Conservation (phyloP, 2,329 filamentous ascomycete species). For the Cladophialophora yegresii region DNA sequence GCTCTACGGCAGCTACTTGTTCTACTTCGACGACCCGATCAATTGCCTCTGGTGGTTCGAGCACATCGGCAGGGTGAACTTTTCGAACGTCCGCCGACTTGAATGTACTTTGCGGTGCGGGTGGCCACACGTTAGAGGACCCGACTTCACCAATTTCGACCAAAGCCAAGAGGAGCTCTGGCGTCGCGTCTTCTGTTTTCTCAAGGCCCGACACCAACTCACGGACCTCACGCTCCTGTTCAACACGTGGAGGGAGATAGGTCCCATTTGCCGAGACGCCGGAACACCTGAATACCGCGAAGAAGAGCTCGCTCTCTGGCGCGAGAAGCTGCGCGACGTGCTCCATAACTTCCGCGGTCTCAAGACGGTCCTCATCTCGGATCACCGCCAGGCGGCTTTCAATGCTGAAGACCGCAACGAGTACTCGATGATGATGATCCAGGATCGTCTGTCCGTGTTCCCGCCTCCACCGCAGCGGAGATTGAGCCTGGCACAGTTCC, state of each 20-base stretch:
- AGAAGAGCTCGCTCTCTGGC: conserved; percentile 3
- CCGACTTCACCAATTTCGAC: conserved; percentile 2
- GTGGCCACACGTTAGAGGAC: background rate
- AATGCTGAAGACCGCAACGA: background rate
- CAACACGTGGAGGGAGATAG: conserved; percentile 6
- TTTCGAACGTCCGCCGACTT: conserved; percentile 19
- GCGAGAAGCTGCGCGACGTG: background rate
- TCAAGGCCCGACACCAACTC: conserved; percentile 21
- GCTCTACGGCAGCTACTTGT: conserved; percentile 24
- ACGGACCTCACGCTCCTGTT: conserved; percentile 17
- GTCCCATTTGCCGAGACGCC: background rate
- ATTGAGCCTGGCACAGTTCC: background rate
- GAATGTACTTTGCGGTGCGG: conserved; percentile 22
- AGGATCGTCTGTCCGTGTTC: background rate
- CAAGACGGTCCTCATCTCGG: background rate
- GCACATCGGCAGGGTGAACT: conserved; percentile 27
- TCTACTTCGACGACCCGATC: conserved; percentile 25
- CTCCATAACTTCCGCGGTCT: conserved; percentile 9
- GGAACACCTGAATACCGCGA: background rate
- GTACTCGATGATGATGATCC: background rate
- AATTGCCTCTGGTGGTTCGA: conserved; percentile 30
- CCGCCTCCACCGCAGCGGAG: background rate
- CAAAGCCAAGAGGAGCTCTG: conserved; percentile 28
- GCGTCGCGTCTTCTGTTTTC: conserved; percentile 21
- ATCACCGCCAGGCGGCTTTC: background rate